Base-by-base conservation (phyloP, 192 early-diverging fungal species). In the Coemansia sp. region DNA sequence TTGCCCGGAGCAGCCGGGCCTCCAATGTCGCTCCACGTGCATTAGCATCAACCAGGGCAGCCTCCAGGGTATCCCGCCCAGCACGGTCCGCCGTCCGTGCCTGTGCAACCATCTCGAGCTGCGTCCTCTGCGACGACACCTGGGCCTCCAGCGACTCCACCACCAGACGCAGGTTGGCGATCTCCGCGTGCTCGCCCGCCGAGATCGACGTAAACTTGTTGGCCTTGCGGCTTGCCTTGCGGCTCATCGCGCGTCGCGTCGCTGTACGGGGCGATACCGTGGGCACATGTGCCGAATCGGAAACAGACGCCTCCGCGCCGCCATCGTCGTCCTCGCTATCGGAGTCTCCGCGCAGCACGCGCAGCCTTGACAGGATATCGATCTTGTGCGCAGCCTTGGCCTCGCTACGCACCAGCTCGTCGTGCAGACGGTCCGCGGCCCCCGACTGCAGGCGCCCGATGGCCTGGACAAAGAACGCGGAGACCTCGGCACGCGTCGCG, bases 401-500 rank as follows among this genome's bases (percentile, higher is more conserved):
- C 45, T 82, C 80, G 29, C 50, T 30, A 38, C 70, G 37, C 20
- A 31, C 40, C 23, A 70, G 55, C 67, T 82, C 80, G 45, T 82
- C 74, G 7, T 59, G 61, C 28, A 82, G 70, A 25, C 74, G 74
- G 27, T 70, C 67, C 2, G 54, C 72, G 9, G 81, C 69, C 15
- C 68, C 66, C 2, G 63, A 57, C 62, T 86, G 75, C 50, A 86
- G 66, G 25, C 78, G 73, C 22, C 67, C 67, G 23, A 87, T 61
- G 50, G 81, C 75, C 17, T 14, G 44, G 31, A 80, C 55, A 41
- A 82, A 82, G 30, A 84, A 83, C 27, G 36, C 50, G 0, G 80
- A 48, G n/a, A 84, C 72, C 61, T 86, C 82, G 7, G 76, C 73
- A 13, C 86, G 79, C 25, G 84, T 82, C 29, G 80, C 81, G n/a